A percentile compares a stretch with the other conserved stretches of the same genome.
These are phyloP conservation scores for Irpex lacteus DNA, from an alignment of 1,284 basidiomycete species.

Conservation along the genomic window DNA sequence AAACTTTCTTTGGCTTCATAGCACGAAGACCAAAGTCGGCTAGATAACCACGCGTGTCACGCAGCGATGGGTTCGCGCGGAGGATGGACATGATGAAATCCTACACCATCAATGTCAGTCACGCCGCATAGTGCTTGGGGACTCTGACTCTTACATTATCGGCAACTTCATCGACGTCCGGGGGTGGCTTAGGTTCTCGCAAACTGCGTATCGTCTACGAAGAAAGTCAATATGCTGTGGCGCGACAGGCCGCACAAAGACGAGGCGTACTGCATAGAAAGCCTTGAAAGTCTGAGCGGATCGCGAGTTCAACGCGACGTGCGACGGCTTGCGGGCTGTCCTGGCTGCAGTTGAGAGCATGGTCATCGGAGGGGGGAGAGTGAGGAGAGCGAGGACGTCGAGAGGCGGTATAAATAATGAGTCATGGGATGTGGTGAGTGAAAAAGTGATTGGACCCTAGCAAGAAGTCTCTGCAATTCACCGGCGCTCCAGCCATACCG, in stretches of 20 bases:
- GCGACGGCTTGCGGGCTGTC: slow-evolving; percentile 5
- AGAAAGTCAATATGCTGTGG: slow-evolving; percentile 12
- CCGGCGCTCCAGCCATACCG: neutral
- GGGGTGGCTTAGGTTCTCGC: slow-evolving; percentile 27
- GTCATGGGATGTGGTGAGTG: slow-evolving; percentile 16
- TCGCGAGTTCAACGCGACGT: slow-evolving; percentile 18
- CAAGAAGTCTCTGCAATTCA: neutral
- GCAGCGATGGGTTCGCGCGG: slow-evolving; percentile 86
- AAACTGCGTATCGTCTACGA: slow-evolving; percentile 47
- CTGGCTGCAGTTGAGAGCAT: slow-evolving; percentile 14
- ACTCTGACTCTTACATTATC: slow-evolving; percentile 42
- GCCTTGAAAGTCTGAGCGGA: slow-evolving; percentile 47
- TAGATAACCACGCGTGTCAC: slow-evolving; percentile 90
- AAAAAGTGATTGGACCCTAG: slow-evolving; percentile 7
- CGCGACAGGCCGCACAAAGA: neutral
- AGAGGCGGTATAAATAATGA: slow-evolving; percentile 14
- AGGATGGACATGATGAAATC: slow-evolving; percentile 97
- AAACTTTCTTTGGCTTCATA: slow-evolving; percentile 21
- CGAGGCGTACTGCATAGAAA: slow-evolving; percentile 54
- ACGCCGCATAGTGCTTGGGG: neutral
- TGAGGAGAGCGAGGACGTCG: slow-evolving; percentile 2
- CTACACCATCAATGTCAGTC: slow-evolving; percentile 40
- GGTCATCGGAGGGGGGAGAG: slow-evolving; percentile 8
- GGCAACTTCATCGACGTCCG: slow-evolving; percentile 44
- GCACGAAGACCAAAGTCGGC: slow-evolving; percentile 74